Evolutionary conservation across 2,329 filamentous ascomycete genomes (phyloP).

Genomic region (Fusarium tupiense): DNA sequence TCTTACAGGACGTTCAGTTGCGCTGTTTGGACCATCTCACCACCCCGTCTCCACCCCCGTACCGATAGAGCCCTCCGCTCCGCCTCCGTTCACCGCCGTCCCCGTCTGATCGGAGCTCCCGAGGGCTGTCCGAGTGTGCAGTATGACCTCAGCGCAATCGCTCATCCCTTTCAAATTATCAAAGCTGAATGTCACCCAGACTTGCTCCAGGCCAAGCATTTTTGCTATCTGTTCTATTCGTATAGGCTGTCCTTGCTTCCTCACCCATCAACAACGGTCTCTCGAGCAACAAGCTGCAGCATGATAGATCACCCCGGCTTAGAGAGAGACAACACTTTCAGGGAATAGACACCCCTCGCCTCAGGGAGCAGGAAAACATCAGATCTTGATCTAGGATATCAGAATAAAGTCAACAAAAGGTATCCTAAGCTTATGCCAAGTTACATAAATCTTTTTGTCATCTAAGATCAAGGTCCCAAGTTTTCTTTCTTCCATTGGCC

Average conservation of each 20-base stretch:
- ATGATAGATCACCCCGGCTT: not conserved
- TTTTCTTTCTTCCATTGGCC: not conserved
- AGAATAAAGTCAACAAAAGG: not conserved
- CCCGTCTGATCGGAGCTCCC: constrained; percentile 34
- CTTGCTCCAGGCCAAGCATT: not conserved
- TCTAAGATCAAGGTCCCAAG: not conserved
- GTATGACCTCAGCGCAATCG: constrained; percentile 3
- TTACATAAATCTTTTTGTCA: not conserved
- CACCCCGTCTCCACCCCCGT: constrained; percentile 34
- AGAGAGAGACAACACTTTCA: not conserved
- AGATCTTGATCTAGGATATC: not conserved
- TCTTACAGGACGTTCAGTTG: not conserved
- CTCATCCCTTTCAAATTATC: not conserved
- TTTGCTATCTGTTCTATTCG: not conserved
- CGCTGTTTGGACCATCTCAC: constrained; percentile 11
- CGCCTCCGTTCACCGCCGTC: constrained; percentile 40
- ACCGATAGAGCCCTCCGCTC: constrained; percentile 40
- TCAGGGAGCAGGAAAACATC: not conserved
- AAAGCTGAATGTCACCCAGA: not conserved
- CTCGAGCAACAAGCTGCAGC: not conserved
- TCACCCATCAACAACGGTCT: not conserved
- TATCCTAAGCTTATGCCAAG: not conserved
- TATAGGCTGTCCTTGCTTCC: not conserved
- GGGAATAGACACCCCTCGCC: not conserved
- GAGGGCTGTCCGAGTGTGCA: constrained; percentile 17